Base-by-base conservation (phyloP, 176 grass and related monocot species). In the Luzula sylvatica region DNA sequence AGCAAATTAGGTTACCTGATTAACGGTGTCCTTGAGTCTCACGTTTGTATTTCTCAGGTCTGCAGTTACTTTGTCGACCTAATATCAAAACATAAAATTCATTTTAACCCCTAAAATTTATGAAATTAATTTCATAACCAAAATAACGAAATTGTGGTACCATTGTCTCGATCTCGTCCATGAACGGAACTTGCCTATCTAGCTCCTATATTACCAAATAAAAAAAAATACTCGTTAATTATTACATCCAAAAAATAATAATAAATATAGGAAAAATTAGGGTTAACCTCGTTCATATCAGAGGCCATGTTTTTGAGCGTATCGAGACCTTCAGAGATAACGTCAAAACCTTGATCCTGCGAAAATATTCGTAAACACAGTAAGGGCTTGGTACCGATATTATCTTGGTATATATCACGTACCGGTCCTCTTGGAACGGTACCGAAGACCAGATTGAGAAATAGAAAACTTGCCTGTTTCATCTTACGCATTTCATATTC, bases 161-260 rank as follows among this genome's bases (percentile, higher is more conserved):
- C 93, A 90, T 98, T 1, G 80, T 71, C 27, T 98, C 93, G 68
- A 98, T 87, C 75, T 98, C 93, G 61, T 98, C 93, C 74, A 98
- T 87, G 60, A 98, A 67, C 17, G 93, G 93, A 23, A 92, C 86
- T 92, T 98, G 86, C 48, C 86, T 90, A 73, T 98, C 93, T 75
- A 98, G 9, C 86, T 98, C 93, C 93, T 92, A 61, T 32, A 35
- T 52, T 21, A 70, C 50, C 41, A 55, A 38, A 74, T 15, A 2
- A 72, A 70, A 14, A n/a, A 38, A 1, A 2, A 64, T 50, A 35
- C 8, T 18, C n/a, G n/a, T 11, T 15, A 38, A 66, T 20, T 32
- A 15, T 45, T n/a, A n/a, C n/a, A n/a, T n/a, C n/a, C n/a, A 68
- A 23, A 1, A 59, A 22, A 2, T 38, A 30, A 24, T 23, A 55